Evolutionary conservation across 1,284 basidiomycete species (phyloP), one percentile per base, ranked within the genome.

Genomic region (Tetrapyrgos nigripes): DNA sequence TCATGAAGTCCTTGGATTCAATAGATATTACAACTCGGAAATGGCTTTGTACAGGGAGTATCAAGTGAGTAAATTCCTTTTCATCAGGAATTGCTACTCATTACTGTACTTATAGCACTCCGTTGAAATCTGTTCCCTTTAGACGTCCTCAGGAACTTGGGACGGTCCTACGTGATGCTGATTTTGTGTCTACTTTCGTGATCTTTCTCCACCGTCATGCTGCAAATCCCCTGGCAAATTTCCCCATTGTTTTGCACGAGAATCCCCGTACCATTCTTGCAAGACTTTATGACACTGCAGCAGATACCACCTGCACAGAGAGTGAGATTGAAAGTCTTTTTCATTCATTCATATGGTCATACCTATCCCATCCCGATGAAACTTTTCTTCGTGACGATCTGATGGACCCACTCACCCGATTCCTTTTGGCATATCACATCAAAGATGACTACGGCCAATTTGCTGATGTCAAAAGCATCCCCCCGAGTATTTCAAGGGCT

Each of bases 101-200:
- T n/a, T n/a, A n/a, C n/a, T n/a, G n/a, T n/a, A n/a, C n/a, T n/a
- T n/a, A n/a, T n/a, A n/a, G n/a, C n/a, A n/a, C n/a, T n/a, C n/a
- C n/a, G n/a, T n/a, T n/a, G n/a, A 27, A 31, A 14, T n/a, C n/a
- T 17, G 26, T 53, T 6, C 54, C 54, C 5, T 56, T 56, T 48
- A 27, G 47, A 21, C n/a, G 46, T 24, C 43, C 26, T 3, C 54
- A 56, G 35, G 47, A 56, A 48, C 28, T 50, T 8, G 35, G 47
- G 4, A 56, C 43, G 6, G 35, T 56, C 3, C 33, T 31, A 9
- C n/a, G 43, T 10, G 26, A 56, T 47, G 21, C 54, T 2, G 28
- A 50, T 27, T 31, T 24, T 19, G 26, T 40, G 21, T n/a, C 54
- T 2, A n/a, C 29, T 27, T 56, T 56, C 28, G 6, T 56, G 9